These are phyloP conservation scores for Sarocladiaceae sp. DNA, from an alignment of 2,329 filamentous ascomycete species.

Conservation along the genomic window DNA sequence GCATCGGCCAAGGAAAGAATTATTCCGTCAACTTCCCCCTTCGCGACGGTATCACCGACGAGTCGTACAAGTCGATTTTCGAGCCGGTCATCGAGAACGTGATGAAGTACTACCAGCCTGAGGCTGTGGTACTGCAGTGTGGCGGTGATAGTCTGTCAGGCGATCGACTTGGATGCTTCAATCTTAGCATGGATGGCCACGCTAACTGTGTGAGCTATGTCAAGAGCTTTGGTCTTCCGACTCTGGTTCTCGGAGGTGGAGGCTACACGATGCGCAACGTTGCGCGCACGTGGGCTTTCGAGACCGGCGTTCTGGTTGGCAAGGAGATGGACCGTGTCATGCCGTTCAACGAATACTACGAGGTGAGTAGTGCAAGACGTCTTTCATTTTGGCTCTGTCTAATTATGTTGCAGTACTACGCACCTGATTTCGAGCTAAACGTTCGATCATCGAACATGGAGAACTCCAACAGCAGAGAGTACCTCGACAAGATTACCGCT, in stretches of 20 bases:
- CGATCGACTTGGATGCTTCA: slow-evolving; percentile 93
- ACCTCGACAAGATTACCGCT: slow-evolving; percentile 75
- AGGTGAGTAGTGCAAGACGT: slow-evolving; percentile 41
- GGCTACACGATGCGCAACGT: slow-evolving; percentile 98
- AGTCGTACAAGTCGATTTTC: slow-evolving; percentile 85
- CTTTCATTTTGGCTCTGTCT: slow-evolving; percentile 24
- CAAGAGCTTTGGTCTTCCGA: slow-evolving; percentile 76
- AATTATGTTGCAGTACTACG: slow-evolving; percentile 66
- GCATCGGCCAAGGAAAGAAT: slow-evolving; percentile 80
- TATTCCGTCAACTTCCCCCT: slow-evolving; percentile 89
- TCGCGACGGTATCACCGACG: slow-evolving; percentile 85
- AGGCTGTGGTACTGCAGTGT: slow-evolving; percentile 92
- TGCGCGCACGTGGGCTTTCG: slow-evolving; percentile 92
- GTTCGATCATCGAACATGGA: slow-evolving; percentile 85
- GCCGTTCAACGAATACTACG: slow-evolving; percentile 95
- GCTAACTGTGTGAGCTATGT: slow-evolving; percentile 91
- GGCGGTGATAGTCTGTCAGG: slow-evolving; percentile 92
- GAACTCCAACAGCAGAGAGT: slow-evolving; percentile 79
- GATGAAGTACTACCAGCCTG: slow-evolving; percentile 80
- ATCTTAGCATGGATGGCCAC: slow-evolving; percentile 93
- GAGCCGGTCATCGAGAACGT: slow-evolving; percentile 82
- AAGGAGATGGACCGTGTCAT: slow-evolving; percentile 75
- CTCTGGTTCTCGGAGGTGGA: slow-evolving; percentile 89
- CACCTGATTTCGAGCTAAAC: slow-evolving; percentile 83
- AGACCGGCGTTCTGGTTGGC: slow-evolving; percentile 84